A percentile compares a stretch with the other conserved stretches of the same genome.
Conservation (phyloP, 2,329 filamentous ascomycete genomes). For the Elsinoe fawcettii region DNA sequence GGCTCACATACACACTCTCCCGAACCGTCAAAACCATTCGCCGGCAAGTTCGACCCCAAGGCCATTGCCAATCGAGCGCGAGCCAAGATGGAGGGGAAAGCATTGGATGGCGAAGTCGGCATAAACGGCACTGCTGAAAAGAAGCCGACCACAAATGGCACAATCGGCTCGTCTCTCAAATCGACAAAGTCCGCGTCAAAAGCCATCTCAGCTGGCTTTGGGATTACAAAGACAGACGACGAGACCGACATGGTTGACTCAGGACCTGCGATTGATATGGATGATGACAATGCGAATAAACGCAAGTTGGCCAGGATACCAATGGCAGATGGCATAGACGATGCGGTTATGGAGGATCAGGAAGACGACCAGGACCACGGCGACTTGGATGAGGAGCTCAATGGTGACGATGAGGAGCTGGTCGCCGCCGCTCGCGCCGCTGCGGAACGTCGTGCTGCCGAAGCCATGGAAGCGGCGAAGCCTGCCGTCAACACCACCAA, state of each 20-base stretch:
- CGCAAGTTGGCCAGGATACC: constrained; percentile 90
- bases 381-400: constrained; percentile 46
- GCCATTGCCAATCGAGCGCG: constrained; percentile 72
- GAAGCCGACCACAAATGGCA: not conserved
- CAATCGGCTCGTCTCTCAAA: constrained; percentile 42
- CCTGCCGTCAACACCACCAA: constrained; percentile 38
- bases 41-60: constrained; percentile 81
- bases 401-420: constrained; percentile 68
- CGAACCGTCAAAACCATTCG: constrained; percentile 53
- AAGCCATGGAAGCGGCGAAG: constrained; percentile 37
- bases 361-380: constrained; percentile 46
- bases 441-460: constrained; percentile 61
- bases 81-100: constrained; percentile 39
- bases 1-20: constrained; percentile 16
- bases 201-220: constrained; percentile 74
- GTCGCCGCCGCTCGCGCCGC: constrained; percentile 79
- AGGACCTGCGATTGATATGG: constrained; percentile 70
- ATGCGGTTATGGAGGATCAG: constrained; percentile 31
- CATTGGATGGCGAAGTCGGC: constrained; percentile 49
- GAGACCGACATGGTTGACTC: constrained; percentile 49
- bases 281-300: constrained; percentile 77
- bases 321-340: constrained; percentile 55
- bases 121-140: constrained; percentile 33
- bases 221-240: constrained; percentile 60
- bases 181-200: constrained; percentile 52